A percentile compares a stretch with the other conserved stretches of the same genome.
Conservation (phyloP, 345 rosid genomes). For the Eucalyptus cloeziana region DNA sequence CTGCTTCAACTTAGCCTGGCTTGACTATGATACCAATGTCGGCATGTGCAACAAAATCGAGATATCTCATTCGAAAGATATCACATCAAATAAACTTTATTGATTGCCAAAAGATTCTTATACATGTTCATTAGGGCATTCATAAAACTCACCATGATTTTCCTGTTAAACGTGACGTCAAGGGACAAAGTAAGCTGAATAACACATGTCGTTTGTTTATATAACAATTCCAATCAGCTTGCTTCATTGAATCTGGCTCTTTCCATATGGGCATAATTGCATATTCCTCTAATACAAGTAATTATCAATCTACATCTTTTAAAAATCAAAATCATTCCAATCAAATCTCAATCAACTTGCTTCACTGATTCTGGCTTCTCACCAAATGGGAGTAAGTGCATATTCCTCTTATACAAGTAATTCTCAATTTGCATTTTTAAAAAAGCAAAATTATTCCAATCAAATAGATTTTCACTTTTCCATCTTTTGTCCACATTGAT, state of each 20-base stretch:
- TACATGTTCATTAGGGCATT: neutral
- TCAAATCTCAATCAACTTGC: neutral
- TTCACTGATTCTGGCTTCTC: neutral
- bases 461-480: neutral
- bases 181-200: neutral
- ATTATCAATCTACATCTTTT: neutral
- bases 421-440: too few relatives aligned
- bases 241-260: neutral
- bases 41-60: neutral
- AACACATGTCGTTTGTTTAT: neutral
- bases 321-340: neutral
- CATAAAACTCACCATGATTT: neutral
- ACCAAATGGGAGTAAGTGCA: neutral
- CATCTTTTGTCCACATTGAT: neutral
- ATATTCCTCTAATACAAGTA: neutral
- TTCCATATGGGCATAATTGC: too few relatives aligned
- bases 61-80: neutral
- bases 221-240: neutral
- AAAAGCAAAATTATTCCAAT: accelerated
- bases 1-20: neutral
- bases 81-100: too few relatives aligned
- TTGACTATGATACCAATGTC: neutral
- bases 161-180: neutral
- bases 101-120: too few relatives aligned
- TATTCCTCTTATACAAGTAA: accelerated